Conservation (phyloP, 1,284 basidiomycete genomes). For the Cystobasidiaceae sp. region DNA sequence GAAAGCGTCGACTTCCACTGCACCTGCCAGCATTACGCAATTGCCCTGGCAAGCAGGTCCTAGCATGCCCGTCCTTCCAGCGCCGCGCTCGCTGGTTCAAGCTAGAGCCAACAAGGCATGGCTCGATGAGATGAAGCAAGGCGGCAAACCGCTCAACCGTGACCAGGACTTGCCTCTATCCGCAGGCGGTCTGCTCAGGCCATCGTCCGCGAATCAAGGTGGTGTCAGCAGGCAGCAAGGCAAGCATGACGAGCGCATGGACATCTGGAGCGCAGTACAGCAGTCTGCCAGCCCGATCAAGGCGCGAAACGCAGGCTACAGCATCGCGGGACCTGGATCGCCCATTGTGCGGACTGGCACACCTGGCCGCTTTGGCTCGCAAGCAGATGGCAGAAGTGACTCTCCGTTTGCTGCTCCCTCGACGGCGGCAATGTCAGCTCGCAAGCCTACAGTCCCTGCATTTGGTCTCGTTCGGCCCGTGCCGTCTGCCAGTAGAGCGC, state of each 20-base stretch:
- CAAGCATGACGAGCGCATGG: constrained; percentile 21
- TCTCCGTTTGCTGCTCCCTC: constrained; percentile 1
- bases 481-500: not conserved
- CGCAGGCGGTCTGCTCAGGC: constrained; percentile 16
- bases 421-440: not conserved
- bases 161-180: constrained; percentile 11
- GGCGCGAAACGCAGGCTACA: not conserved
- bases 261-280: constrained; percentile 6
- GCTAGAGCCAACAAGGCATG: constrained; percentile 8
- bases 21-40: constrained; percentile 15
- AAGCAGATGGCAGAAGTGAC: not conserved
- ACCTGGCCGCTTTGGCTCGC: not conserved
- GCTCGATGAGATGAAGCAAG: constrained; percentile 4
- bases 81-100: constrained; percentile 9
- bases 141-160: constrained; percentile 1
- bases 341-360: not conserved
- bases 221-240: constrained; percentile 15
- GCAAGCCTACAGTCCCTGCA: constrained; percentile 4
- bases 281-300: constrained; percentile 1
- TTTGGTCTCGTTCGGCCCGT: not conserved
- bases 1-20: not conserved
- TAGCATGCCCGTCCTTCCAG: constrained; percentile 11
- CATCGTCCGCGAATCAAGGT: not conserved
- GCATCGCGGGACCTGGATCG: not conserved
- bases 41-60: constrained; percentile 15